A percentile compares a stretch with the other conserved stretches of the same genome.
These are phyloP conservation scores for Pseudofabraea citricarpa DNA, from an alignment of 2,329 filamentous ascomycete genomes.

Conservation along the genomic window DNA sequence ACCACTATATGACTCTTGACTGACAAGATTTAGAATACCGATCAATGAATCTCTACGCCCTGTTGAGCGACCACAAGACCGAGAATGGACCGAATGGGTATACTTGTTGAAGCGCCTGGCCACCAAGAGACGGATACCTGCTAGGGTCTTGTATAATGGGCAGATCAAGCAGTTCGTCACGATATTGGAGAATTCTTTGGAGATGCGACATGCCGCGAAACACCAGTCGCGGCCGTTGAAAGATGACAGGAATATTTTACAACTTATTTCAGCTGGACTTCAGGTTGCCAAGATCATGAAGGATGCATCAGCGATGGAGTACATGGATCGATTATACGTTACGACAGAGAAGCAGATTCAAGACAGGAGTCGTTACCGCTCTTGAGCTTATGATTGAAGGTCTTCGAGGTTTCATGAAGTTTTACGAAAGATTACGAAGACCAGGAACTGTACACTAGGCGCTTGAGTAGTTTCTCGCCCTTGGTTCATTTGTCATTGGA, in stretches of 20 bases:
- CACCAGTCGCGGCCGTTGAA: slow-evolving; percentile 79
- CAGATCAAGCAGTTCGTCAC: slow-evolving; percentile 91
- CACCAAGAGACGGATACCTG: slow-evolving; percentile 80
- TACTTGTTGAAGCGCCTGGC: slow-evolving; percentile 80
- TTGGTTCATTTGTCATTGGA: no score
- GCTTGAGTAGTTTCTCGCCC: neutral
- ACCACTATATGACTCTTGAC: no score
- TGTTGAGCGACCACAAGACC: slow-evolving; percentile 67
- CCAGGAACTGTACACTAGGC: neutral
- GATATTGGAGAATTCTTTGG: slow-evolving; percentile 80
- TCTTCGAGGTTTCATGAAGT: neutral
- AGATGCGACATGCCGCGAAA: slow-evolving; percentile 82
- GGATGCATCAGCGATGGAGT: slow-evolving; percentile 79
- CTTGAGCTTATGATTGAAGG: no score
- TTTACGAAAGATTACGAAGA: slow-evolving; percentile 1
- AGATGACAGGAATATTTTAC: slow-evolving; percentile 83
- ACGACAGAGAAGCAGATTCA: slow-evolving; percentile 76
- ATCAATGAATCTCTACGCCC: slow-evolving; percentile 67
- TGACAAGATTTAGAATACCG: neutral
- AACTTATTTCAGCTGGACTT: slow-evolving; percentile 80
- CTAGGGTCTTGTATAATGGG: slow-evolving; percentile 78
- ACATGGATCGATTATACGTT: slow-evolving; percentile 75
- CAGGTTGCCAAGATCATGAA: slow-evolving; percentile 86
- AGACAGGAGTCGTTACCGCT: slow-evolving; percentile 43
- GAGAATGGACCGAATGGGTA: slow-evolving; percentile 91